Evolutionary conservation across 2,329 filamentous ascomycete species (phyloP), one percentile per base, ranked within the genome.

Genomic region (Penicillium vulpinum): DNA sequence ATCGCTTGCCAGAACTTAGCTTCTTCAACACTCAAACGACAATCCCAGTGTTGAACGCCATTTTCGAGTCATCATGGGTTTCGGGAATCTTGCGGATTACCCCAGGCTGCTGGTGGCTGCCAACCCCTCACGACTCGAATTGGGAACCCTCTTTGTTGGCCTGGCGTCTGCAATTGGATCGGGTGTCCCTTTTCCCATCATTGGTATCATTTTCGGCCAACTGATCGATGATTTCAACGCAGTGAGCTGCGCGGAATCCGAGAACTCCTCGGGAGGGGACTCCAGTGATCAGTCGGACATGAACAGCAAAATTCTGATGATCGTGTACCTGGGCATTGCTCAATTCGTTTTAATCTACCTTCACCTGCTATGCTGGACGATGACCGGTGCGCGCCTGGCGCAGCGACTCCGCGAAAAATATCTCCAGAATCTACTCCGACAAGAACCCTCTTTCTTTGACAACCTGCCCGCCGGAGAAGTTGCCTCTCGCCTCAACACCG

Each of bases 371-470:
- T 87, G 82, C 62, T 90, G 86, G 86, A 85, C 79, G 60, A 75
- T 89, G 62, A 80, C 83, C 58, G 86, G 85, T 54, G 85, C 86
- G 59, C 82, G 86, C 4, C 77, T 90, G 9, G 83, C 85, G 45
- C 83, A 85, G 60, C 80, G 87, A 31, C 74, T 89, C 41, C 81
- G 87, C 44, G 83, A 86, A 62, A 77, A 74, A 36, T 89, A 88
- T 63, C 78, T 89, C 36, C 75, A 78, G 26, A 81, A 79, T 18
- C 71, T 89, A 18, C 75, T 89, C 15, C 76, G 80, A 46, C 85
- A 88, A 66, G 85, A 88, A 54, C 80, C 85, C 0, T 76, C 83
- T 15, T 88, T 84, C 68, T 88, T 88, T 67, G 86, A 89, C 64
- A 80, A 79, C 15, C 77, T 86, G 10, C 81, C 84, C 45, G 80